phyloP scores from a whole-genome alignment of 345 rosid genomes.

The Salix brachista region DNA sequence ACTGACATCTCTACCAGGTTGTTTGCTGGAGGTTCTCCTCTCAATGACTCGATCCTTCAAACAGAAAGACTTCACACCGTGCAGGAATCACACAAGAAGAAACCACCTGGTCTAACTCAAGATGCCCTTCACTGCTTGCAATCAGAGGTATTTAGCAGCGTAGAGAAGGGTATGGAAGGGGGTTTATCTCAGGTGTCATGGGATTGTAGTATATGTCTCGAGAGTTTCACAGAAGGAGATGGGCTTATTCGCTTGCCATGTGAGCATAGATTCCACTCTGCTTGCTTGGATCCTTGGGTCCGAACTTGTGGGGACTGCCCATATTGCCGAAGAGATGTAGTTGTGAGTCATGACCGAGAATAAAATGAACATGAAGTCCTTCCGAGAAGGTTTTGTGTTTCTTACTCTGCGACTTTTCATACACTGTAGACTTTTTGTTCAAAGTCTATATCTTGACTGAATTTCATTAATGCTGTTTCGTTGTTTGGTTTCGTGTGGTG shows the following conservation, averaged over 20 bases:
- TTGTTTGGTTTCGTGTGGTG: neutral
- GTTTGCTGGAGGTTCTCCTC: conserved; percentile 23
- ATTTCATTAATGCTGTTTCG: neutral
- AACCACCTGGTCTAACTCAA: conserved; percentile 74
- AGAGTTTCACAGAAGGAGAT: conserved; percentile 64
- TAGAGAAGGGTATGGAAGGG: conserved; percentile 22
- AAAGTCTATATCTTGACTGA: neutral
- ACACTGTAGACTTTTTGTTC: neutral
- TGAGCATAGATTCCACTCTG: conserved; percentile 64
- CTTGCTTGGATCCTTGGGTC: conserved; percentile 87
- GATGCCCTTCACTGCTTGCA: conserved; percentile 48
- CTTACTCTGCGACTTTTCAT: neutral
- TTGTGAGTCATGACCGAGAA: conserved; percentile 8
- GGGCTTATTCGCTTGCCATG: conserved; percentile 56
- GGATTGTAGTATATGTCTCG: conserved; percentile 84
- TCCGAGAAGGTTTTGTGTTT: neutral
- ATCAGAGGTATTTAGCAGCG: conserved; percentile 39
- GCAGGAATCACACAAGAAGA: conserved; percentile 37
- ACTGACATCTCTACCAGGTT: conserved; percentile 20
- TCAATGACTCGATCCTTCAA: conserved; percentile 19
- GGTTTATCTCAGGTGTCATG: conserved; percentile 23
- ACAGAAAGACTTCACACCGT: conserved; percentile 30
- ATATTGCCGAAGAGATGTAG: conserved; percentile 66
- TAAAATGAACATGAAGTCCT: conserved; percentile 3
- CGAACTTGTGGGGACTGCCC: conserved; percentile 90